Conservation (phyloP, 768 basidiomycete species). For the Rhizopogon roseolus region DNA sequence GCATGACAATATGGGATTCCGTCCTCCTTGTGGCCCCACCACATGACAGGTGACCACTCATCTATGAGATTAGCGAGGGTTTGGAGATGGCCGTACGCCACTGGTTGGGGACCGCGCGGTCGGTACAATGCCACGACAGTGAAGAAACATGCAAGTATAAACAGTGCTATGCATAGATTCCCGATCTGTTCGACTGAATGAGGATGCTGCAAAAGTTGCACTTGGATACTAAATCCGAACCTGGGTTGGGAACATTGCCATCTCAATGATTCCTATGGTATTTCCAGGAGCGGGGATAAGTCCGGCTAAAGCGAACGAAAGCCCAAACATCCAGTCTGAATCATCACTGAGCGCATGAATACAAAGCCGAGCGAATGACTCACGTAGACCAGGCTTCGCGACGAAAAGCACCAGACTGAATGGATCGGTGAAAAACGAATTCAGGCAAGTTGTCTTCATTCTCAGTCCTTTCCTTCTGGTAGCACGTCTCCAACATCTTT, state of each 20-base stretch:
- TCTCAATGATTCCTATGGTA: slow-evolving; percentile 12
- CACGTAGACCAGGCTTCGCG: slow-evolving; percentile 22
- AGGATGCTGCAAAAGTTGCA: not conserved
- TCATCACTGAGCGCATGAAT: not conserved
- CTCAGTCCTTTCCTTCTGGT: slow-evolving; percentile 9
- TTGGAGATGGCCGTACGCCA: slow-evolving; percentile 27
- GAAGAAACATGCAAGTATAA: no score
- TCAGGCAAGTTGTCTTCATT: slow-evolving; percentile 16
- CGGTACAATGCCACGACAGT: slow-evolving; percentile 7
- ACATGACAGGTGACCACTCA: slow-evolving; percentile 22
- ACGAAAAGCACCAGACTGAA: slow-evolving; percentile 12
- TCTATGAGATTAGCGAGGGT: slow-evolving; percentile 24
- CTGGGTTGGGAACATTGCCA: slow-evolving; percentile 21
- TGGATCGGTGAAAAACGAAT: slow-evolving; percentile 13
- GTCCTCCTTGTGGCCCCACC: slow-evolving; percentile 20
- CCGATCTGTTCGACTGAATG: slow-evolving; percentile 13
- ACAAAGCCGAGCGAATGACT: not conserved
- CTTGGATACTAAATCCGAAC: not conserved
- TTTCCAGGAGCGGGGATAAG: no score
- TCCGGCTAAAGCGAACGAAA: not conserved
- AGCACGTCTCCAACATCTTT: slow-evolving; percentile 21
- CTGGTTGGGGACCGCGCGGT: slow-evolving; percentile 22
- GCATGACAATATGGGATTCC: slow-evolving; percentile 9
- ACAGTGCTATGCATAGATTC: slow-evolving; percentile 18
- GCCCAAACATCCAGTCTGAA: slow-evolving; percentile 27